Evolutionary conservation across 306 rosid species (phyloP).

Genomic region (Vigna reflexopilosa): DNA sequence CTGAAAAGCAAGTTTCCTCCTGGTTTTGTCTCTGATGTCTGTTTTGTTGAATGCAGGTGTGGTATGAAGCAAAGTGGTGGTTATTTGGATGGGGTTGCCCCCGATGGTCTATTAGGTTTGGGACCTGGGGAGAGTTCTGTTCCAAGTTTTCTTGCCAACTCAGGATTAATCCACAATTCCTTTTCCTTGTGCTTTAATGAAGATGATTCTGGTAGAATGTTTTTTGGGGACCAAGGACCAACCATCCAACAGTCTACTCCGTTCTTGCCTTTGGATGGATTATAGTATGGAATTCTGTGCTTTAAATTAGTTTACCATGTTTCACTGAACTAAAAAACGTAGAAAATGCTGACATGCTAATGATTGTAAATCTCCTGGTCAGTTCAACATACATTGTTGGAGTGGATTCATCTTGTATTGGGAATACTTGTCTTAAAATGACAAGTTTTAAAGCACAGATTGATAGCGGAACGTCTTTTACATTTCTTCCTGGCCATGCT

Average conservation of each 20-base stretch:
- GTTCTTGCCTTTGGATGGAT: conserved; percentile 75
- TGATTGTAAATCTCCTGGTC: conserved; percentile 44
- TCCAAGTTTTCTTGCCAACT: conserved; percentile 83
- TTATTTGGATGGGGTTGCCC: conserved; percentile 90
- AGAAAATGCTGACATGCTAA: conserved; percentile 36
- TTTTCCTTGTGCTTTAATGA: conserved; percentile 84
- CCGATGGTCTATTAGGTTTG: conserved; percentile 93
- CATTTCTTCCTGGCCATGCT: conserved; percentile 79
- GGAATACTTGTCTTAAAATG: conserved; percentile 67
- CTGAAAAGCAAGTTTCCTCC: background rate
- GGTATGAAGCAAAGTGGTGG: conserved; percentile 98
- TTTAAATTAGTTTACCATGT: conserved; percentile 33
- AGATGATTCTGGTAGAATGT: conserved; percentile 82
- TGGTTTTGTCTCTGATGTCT: conserved; percentile 30
- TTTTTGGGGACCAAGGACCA: conserved; percentile 89
- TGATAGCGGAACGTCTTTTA: conserved; percentile 94
- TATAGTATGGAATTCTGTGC: conserved; percentile 57
- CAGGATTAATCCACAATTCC: conserved; percentile 74
- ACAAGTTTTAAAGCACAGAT: conserved; percentile 72
- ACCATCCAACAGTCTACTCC: conserved; percentile 74
- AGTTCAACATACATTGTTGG: conserved; percentile 83
- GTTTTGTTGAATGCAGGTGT: conserved; percentile 64
- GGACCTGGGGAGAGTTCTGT: conserved; percentile 89
- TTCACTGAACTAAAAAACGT: conserved; percentile 23
- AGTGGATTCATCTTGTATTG: conserved; percentile 80